Evolutionary conservation across 164 flowering plant species (phyloP).

Genomic region (Magnolia kwangsiensis): DNA sequence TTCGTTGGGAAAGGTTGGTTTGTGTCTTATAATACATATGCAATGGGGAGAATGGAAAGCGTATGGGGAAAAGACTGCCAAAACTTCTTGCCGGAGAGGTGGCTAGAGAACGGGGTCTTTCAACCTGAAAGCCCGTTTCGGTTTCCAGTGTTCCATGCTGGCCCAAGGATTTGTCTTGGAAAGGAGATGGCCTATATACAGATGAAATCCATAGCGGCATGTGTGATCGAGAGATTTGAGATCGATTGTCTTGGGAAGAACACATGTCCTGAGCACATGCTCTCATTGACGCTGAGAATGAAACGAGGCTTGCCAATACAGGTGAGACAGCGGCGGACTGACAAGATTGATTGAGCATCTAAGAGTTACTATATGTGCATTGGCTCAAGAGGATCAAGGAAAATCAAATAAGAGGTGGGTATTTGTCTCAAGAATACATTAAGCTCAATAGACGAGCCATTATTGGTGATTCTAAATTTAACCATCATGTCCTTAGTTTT

Average conservation of each 20-base stretch:
- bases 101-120: conserved; percentile 40
- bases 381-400: no score
- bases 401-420: no score
- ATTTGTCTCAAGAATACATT: no score
- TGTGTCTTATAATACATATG: conserved; percentile 34
- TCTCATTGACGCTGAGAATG: conserved; percentile 38
- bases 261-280: conserved; percentile 29
- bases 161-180: conserved; percentile 52
- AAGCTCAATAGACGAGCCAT: no score
- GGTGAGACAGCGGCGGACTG: conserved; percentile 10
- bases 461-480: no score
- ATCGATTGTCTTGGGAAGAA: conserved; percentile 30
- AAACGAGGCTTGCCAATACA: conserved; percentile 40
- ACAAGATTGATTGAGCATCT: background rate
- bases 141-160: conserved; percentile 46
- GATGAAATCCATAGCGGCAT: conserved; percentile 50
- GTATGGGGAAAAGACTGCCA: conserved; percentile 54
- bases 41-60: conserved; percentile 55
- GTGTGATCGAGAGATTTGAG: conserved; percentile 41
- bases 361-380: no score
- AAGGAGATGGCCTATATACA: conserved; percentile 57
- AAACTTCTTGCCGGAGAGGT: conserved; percentile 48
- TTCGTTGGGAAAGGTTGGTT: conserved; percentile 40
- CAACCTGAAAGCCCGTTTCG: conserved; percentile 34
- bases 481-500: no score